Evolutionary conservation across 2,329 filamentous ascomycete species (phyloP), one percentile per base, ranked within the genome.

Genomic region (Domatiomyces catenatus): DNA sequence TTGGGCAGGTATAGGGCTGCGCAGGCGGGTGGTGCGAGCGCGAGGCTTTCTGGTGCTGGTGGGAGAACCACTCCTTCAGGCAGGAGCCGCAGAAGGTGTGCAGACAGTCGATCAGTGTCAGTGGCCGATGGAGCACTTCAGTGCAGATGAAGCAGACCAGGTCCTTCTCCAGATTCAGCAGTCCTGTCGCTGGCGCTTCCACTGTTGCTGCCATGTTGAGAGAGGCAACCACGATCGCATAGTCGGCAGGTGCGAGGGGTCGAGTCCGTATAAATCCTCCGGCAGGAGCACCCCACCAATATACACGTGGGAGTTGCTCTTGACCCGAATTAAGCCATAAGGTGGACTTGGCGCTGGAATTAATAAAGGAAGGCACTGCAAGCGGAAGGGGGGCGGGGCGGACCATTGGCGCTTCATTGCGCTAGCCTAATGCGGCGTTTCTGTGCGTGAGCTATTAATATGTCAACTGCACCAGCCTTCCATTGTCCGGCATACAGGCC

Each of bases 141-240:
- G 90, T 94, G 73, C 92, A 98, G 62, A 98, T 98, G 65, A 90
- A 94, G 72, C 90, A 96, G 49, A 84, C 89, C 70, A 96, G 73
- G 76, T 98, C 92, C 68, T 83, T 90, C 71, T 95, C 92, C 60
- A 95, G 75, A 67, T 93, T 86, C 62, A 73, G 64, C 51, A 74
- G 63, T 47, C 69, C 71, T 15, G 55, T 54, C 18, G 50, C 26
- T 10, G 53, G 49, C 17, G 48, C 26, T 51, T 46, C 48, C 45
- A 48, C 52, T 17, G 48, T 44, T 44, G 52, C 52, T 47, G 56
- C 54, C 55, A 56, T 55, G 42, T 45, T 39, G 26, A 44, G n/a
- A 2, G 28, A 26, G 47, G 36, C 17, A 5, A 24, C 20, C 12
- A 45, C 10, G 15, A 10, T 39, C 4, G 32, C 32, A 39, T 39